phyloP scores from a whole-genome alignment of 352 stramenopile genomes.

The Pythium pyrilobum region DNA sequence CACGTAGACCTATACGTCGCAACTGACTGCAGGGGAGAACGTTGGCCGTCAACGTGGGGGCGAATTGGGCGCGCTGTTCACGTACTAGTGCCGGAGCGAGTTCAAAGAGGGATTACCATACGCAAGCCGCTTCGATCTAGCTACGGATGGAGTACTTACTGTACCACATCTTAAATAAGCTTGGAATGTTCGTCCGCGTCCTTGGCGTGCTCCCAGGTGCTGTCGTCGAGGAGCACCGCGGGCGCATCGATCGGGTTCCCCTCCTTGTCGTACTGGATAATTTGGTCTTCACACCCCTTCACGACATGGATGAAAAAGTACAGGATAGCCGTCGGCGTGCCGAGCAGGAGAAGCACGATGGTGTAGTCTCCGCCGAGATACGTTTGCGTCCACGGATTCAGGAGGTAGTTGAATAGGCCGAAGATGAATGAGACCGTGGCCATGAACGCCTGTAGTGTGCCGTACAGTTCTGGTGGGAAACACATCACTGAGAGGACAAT shows the following conservation, averaged over 20 bases:
- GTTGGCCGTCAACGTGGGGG: too few species aligned
- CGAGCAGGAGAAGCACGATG: slow-evolving; percentile 43
- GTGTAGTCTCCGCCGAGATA: slow-evolving; percentile 70
- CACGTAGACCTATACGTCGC: too few species aligned
- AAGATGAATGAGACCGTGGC: slow-evolving; percentile 63
- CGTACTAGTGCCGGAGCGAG: too few species aligned
- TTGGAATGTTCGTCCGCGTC: slow-evolving; percentile 29
- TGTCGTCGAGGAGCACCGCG: neutral
- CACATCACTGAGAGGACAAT: slow-evolving; percentile 55
- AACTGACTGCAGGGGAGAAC: too few species aligned
- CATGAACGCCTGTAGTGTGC: slow-evolving; percentile 74
- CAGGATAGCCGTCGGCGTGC: slow-evolving; percentile 42
- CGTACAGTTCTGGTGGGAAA: slow-evolving; percentile 69
- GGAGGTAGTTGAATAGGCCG: slow-evolving; percentile 62
- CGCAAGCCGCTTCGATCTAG: too few species aligned
- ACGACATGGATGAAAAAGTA: slow-evolving; percentile 66
- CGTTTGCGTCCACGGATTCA: slow-evolving; percentile 71
- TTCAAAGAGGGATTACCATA: too few species aligned
- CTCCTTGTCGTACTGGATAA: slow-evolving; percentile 26
- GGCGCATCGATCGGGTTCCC: slow-evolving; percentile 7
- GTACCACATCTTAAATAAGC: slow-evolving; percentile 22
- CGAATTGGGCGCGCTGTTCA: too few species aligned
- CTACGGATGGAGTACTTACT: too few species aligned
- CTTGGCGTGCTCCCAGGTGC: neutral
- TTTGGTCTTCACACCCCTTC: slow-evolving; percentile 58